phyloP scores from a whole-genome alignment of 1,284 basidiomycete species.

The Porogramme epimiltina region DNA sequence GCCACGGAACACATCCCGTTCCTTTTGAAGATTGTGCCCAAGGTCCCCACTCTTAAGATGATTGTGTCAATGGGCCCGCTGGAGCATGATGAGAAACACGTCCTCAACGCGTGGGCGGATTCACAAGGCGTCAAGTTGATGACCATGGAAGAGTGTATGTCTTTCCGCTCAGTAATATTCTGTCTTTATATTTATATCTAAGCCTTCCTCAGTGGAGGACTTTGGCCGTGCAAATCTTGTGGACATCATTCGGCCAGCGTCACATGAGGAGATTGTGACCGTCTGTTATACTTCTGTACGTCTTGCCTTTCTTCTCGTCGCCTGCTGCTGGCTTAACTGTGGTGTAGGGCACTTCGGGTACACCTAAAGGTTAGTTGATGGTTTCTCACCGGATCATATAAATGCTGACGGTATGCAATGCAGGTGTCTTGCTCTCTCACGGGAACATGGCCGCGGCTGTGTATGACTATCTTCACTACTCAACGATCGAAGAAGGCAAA shows the following conservation, averaged over 20 bases:
- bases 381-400: background rate
- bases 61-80: slow-evolving; percentile 84
- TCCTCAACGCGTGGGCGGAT: slow-evolving; percentile 76
- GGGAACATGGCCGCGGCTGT: slow-evolving; percentile 70
- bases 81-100: slow-evolving; percentile 52
- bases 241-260: slow-evolving; percentile 60
- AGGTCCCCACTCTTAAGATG: slow-evolving; percentile 64
- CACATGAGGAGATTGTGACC: slow-evolving; percentile 65
- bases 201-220: slow-evolving; percentile 55
- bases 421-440: slow-evolving; percentile 82
- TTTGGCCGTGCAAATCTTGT: slow-evolving; percentile 62
- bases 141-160: slow-evolving; percentile 68
- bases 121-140: slow-evolving; percentile 65
- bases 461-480: slow-evolving; percentile 63
- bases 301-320: background rate
- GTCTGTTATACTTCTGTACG: slow-evolving; percentile 89
- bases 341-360: slow-evolving; percentile 69
- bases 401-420: slow-evolving; percentile 20
- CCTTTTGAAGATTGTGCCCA: slow-evolving; percentile 69
- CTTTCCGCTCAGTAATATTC: too few species aligned
- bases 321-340: too few species aligned
- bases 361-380: slow-evolving; percentile 67
- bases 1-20: slow-evolving; percentile 75
- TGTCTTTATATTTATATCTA: too few species aligned
- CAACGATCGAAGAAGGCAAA: slow-evolving; percentile 45